Evolutionary conservation across 2,329 filamentous ascomycete genomes (phyloP).

Genomic region (Xylogone sp.): DNA sequence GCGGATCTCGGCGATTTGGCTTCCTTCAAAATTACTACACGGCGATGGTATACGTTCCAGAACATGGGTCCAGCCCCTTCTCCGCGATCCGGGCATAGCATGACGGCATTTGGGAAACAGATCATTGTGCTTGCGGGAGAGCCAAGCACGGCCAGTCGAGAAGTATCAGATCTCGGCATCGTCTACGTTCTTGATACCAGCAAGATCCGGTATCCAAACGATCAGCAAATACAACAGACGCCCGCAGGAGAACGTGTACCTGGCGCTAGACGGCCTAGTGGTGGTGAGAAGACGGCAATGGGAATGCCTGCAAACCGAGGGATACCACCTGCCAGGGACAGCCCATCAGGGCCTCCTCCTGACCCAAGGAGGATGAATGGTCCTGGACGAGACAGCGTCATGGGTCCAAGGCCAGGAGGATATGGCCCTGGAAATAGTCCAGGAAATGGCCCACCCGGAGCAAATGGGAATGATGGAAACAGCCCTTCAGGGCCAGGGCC

Average conservation of each 20-base stretch:
- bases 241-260: constrained; percentile 36
- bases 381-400: constrained; percentile 36
- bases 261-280: constrained; percentile 36
- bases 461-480: constrained; percentile 33
- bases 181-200: constrained; percentile 91
- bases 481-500: constrained; percentile 47
- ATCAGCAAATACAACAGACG: constrained; percentile 40
- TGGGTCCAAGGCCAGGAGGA: no score
- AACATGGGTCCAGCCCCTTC: constrained; percentile 98
- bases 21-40: constrained; percentile 75
- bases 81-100: constrained; percentile 90
- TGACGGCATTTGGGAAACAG: constrained; percentile 92
- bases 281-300: constrained; percentile 32
- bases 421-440: constrained; percentile 30
- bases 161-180: constrained; percentile 80
- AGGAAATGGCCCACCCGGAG: constrained; percentile 28
- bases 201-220: constrained; percentile 94
- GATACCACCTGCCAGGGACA: constrained; percentile 23
- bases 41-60: constrained; percentile 98
- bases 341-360: constrained; percentile 14
- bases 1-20: constrained; percentile 89
- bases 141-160: constrained; percentile 79
- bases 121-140: constrained; percentile 92
- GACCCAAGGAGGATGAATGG: constrained; percentile 48
- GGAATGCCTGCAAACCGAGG: constrained; percentile 20